These are phyloP conservation scores for Cyberlindnera galapagoensis DNA, from an alignment of 805 yeast genomes.

Conservation along the genomic window DNA sequence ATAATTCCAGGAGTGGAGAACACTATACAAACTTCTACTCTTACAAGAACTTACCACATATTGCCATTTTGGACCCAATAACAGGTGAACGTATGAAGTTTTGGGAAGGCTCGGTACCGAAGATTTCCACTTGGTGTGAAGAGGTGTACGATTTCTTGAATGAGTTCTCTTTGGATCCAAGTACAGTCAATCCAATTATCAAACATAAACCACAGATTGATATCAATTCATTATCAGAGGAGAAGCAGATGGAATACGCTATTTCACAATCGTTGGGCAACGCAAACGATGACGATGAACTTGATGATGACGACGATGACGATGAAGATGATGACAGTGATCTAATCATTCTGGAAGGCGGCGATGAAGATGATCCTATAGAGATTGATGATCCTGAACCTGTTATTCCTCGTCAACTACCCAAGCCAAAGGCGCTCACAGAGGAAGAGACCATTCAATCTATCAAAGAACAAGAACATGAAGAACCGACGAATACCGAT, in stretches of 20 bases:
- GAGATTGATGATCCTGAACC: slow-evolving; percentile 1
- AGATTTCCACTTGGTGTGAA: slow-evolving; percentile 50
- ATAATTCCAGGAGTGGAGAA: slow-evolving; percentile 69
- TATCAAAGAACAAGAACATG: slow-evolving; percentile 44
- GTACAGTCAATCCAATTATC: slow-evolving; percentile 59
- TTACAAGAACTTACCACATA: slow-evolving; percentile 70
- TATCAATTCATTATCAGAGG: slow-evolving; percentile 66
- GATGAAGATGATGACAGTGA: slow-evolving; percentile 13
- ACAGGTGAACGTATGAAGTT: slow-evolving; percentile 84
- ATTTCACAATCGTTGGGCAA: slow-evolving; percentile 54
- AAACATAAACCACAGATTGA: slow-evolving; percentile 54
- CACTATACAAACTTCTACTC: slow-evolving; percentile 70
- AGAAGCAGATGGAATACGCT: slow-evolving; percentile 76
- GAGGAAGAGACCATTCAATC: slow-evolving; percentile 40
- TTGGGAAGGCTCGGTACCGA: slow-evolving; percentile 76
- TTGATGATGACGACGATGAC: slow-evolving; percentile 17
- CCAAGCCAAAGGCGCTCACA: slow-evolving; percentile 21
- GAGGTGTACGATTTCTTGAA: slow-evolving; percentile 66
- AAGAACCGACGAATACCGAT: slow-evolving; percentile 54
- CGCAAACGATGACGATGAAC: slow-evolving; percentile 18
- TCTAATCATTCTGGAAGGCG: slow-evolving; percentile 21
- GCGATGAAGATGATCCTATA: slow-evolving; percentile 6
- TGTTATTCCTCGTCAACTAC: too few species aligned
- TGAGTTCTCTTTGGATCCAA: slow-evolving; percentile 57
- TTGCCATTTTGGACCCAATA: slow-evolving; percentile 87